phyloP scores from a whole-genome alignment of 768 basidiomycete genomes.

The Symmetrospora coprosmae region DNA sequence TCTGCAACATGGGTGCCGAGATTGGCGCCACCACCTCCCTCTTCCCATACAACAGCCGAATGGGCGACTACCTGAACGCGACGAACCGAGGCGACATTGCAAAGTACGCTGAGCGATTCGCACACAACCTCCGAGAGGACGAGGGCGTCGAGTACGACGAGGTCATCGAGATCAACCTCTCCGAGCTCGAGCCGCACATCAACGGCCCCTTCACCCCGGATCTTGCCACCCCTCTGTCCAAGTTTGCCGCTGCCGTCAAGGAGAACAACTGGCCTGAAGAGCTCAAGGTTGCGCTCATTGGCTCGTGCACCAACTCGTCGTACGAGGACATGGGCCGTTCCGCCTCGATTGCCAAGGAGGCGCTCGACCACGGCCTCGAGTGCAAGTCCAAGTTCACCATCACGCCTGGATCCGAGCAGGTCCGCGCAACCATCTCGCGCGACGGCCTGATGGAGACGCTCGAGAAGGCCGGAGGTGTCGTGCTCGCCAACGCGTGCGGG shows the following conservation, averaged over 20 bases:
- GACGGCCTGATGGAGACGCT: slow-evolving; percentile 83
- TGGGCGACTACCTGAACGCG: slow-evolving; percentile 85
- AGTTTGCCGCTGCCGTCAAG: slow-evolving; percentile 80
- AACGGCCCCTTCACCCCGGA: slow-evolving; percentile 99
- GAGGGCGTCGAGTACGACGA: slow-evolving; percentile 83
- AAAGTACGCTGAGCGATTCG: slow-evolving; percentile 71
- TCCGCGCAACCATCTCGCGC: slow-evolving; percentile 91
- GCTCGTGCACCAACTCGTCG: slow-evolving; percentile 99
- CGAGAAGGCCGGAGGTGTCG: slow-evolving; percentile 74
- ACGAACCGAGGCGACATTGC: slow-evolving; percentile 79
- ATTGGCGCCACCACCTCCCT: slow-evolving; percentile 97
- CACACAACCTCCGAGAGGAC: slow-evolving; percentile 80
- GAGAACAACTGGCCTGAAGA: slow-evolving; percentile 94
- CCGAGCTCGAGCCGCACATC: slow-evolving; percentile 95
- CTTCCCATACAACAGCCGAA: slow-evolving; percentile 96
- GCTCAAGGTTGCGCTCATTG: slow-evolving; percentile 92
- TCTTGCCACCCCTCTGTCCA: slow-evolving; percentile 92
- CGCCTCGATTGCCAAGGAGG: slow-evolving; percentile 81
- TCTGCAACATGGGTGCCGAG: slow-evolving; percentile 99
- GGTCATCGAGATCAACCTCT: slow-evolving; percentile 83
- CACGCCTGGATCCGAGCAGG: slow-evolving; percentile 95
- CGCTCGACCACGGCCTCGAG: slow-evolving; percentile 67
- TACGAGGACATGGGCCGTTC: slow-evolving; percentile 99
- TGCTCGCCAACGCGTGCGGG: slow-evolving; percentile 96
- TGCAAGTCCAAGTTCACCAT: slow-evolving; percentile 92